These are phyloP conservation scores for Pyrenochaeta sp. DNA, from an alignment of 2,329 filamentous ascomycete genomes.

Conservation along the genomic window DNA sequence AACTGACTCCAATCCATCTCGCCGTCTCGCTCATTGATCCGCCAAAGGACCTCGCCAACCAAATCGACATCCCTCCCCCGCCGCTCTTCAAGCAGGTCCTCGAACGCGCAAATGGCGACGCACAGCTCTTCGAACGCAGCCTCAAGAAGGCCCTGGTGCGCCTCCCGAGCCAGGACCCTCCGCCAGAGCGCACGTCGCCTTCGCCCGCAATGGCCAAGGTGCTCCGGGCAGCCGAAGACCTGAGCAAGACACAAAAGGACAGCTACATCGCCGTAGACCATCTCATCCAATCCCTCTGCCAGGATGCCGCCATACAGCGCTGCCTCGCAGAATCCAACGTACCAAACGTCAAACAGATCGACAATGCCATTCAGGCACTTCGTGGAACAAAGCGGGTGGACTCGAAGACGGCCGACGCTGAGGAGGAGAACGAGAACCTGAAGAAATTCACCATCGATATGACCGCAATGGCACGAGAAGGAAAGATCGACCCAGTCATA, in stretches of 20 bases:
- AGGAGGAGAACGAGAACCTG: conserved; percentile 92
- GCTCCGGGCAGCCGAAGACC: conserved; percentile 81
- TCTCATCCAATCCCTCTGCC: conserved; percentile 82
- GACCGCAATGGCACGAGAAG: conserved; percentile 94
- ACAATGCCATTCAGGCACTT: conserved; percentile 89
- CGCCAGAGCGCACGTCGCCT: conserved; percentile 85
- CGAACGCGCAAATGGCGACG: conserved; percentile 91
- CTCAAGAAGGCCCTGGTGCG: conserved; percentile 93
- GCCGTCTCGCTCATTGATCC: conserved; percentile 83
- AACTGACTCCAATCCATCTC: conserved; percentile 88
- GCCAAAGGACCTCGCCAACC: conserved; percentile 74
- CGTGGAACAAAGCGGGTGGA: conserved; percentile 93
- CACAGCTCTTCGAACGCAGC: conserved; percentile 84
- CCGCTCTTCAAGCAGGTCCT: conserved; percentile 96
- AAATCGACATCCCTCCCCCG: conserved; percentile 64
- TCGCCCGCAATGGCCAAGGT: conserved; percentile 83
- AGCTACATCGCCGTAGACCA: conserved; percentile 94
- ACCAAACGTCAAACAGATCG: conserved; percentile 87
- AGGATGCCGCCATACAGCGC: conserved; percentile 77
- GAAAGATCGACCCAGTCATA: conserved; percentile 97
- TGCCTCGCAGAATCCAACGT: conserved; percentile 86
- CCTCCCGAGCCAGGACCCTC: conserved; percentile 91
- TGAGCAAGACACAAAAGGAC: conserved; percentile 98
- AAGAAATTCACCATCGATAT: conserved; percentile 99
- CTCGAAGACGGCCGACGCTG: conserved; percentile 92